Evolutionary conservation across 2,329 filamentous ascomycete genomes (phyloP).

Genomic region (Microascus cirrosus): DNA sequence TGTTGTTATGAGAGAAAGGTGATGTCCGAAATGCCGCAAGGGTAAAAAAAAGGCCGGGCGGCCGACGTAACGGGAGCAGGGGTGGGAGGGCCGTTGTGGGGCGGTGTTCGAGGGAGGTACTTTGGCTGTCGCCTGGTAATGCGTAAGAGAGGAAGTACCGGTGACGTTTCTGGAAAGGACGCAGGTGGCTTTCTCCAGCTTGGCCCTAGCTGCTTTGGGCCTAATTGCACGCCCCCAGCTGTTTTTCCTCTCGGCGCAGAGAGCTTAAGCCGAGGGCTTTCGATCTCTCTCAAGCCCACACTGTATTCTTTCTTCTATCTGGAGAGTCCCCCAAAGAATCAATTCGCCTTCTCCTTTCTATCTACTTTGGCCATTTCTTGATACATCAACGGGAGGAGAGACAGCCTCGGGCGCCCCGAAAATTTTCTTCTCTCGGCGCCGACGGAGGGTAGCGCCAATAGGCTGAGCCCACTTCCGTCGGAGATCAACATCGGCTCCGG

Average conservation of each 20-base stretch:
- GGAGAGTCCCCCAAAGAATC: not conserved
- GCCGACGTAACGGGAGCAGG: not conserved
- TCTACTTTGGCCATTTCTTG: not conserved
- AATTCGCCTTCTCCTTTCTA: not conserved
- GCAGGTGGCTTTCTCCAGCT: not conserved
- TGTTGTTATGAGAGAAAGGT: conserved; percentile 5
- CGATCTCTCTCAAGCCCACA: not conserved
- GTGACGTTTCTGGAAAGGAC: not conserved
- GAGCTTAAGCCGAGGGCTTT: not conserved
- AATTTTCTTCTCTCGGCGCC: not conserved
- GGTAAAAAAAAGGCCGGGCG: not conserved
- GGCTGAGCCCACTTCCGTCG: not conserved
- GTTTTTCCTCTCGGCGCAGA: not conserved
- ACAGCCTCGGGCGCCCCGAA: not conserved
- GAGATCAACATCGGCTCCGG: conserved; percentile 5
- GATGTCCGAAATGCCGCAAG: conserved; percentile 5
- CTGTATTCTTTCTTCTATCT: not conserved
- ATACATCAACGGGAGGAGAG: not conserved
- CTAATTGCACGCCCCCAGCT: not conserved
- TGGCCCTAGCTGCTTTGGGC: not conserved
- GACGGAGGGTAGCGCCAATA: not conserved
- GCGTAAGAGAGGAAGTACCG: not conserved
- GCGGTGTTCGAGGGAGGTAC: not conserved
- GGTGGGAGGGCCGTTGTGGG: not conserved
- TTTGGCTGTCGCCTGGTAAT: not conserved